Evolutionary conservation across 129 eudicot species (phyloP).

Genomic region (Flaveria bidentis): DNA sequence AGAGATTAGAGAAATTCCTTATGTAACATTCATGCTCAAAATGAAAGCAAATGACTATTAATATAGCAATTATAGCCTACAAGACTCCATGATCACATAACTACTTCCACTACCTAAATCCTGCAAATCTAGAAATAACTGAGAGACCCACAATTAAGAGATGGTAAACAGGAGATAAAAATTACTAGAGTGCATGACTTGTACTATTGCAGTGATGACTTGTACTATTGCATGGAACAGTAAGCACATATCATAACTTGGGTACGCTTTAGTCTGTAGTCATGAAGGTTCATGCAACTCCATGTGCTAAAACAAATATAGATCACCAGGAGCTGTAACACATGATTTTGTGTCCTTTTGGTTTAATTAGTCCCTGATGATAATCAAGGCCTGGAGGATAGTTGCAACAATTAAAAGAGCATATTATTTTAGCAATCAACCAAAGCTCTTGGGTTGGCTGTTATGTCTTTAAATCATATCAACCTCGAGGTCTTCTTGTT

Average conservation of each 20-base stretch:
- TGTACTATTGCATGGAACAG: too few relatives aligned
- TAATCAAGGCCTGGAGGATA: neutral
- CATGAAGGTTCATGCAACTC: conserved; percentile 8
- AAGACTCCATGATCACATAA: too few relatives aligned
- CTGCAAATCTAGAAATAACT: too few relatives aligned
- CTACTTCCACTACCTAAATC: too few relatives aligned
- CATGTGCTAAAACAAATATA: neutral
- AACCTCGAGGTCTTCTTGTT: neutral
- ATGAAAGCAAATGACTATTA: too few relatives aligned
- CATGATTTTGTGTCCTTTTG: neutral
- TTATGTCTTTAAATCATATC: conserved; percentile 7
- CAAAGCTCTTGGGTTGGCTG: conserved; percentile 11
- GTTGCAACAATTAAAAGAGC: conserved; percentile 8
- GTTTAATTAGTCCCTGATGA: conserved; percentile 12
- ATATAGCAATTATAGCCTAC: too few relatives aligned
- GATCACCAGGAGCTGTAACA: neutral
- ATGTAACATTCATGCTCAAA: too few relatives aligned
- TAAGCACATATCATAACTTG: neutral
- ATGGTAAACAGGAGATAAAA: too few relatives aligned
- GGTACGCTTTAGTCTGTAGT: neutral
- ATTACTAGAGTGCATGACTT: too few relatives aligned
- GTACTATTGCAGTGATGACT: too few relatives aligned
- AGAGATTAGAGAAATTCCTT: too few relatives aligned
- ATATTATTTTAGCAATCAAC: conserved; percentile 16
- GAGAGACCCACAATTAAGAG: too few relatives aligned